Percentiles rank a stretch among this genome's conserved stretches.
These are phyloP conservation scores for Trichoderma cornu-damae DNA, from an alignment of 2,329 filamentous ascomycete species.

Conservation along the genomic window DNA sequence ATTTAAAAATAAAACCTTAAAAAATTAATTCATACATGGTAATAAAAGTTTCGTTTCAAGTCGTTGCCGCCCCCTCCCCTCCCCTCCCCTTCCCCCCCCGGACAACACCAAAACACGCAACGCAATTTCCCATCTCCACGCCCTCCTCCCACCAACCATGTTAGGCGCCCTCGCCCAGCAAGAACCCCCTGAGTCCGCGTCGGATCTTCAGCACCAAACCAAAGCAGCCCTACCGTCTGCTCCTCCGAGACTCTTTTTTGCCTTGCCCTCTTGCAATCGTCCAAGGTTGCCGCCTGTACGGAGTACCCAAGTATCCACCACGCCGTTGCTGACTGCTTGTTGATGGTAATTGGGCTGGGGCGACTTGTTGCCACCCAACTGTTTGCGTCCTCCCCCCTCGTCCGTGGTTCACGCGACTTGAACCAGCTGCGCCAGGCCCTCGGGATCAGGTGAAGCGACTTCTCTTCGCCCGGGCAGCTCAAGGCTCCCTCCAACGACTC, in stretches of 20 bases:
- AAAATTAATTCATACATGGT: too few relatives aligned
- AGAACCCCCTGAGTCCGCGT: constrained; percentile 17
- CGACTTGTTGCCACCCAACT: not conserved
- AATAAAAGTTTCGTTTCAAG: constrained; percentile 19
- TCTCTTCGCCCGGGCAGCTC: not conserved
- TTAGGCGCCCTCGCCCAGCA: constrained; percentile 5
- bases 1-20: too few relatives aligned
- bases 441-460: constrained; percentile 1
- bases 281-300: too few relatives aligned
- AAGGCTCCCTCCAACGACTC: not conserved
- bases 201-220: constrained; percentile 17
- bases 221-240: constrained; percentile 15
- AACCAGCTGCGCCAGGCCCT: constrained; percentile 2
- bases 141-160: constrained; percentile 19
- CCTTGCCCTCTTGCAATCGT: not conserved
- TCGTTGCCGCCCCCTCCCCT: too few relatives aligned
- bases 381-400: constrained; percentile 7
- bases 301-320: constrained; percentile 8
- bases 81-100: too few relatives aligned
- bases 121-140: constrained; percentile 28
- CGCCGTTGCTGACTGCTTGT: constrained; percentile 12
- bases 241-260: not conserved
- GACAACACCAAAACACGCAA: constrained; percentile 20
- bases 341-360: constrained; percentile 1
- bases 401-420: constrained; percentile 12